phyloP scores from a whole-genome alignment of 1,284 basidiomycete genomes.

The Papiliotrema flavescens region DNA sequence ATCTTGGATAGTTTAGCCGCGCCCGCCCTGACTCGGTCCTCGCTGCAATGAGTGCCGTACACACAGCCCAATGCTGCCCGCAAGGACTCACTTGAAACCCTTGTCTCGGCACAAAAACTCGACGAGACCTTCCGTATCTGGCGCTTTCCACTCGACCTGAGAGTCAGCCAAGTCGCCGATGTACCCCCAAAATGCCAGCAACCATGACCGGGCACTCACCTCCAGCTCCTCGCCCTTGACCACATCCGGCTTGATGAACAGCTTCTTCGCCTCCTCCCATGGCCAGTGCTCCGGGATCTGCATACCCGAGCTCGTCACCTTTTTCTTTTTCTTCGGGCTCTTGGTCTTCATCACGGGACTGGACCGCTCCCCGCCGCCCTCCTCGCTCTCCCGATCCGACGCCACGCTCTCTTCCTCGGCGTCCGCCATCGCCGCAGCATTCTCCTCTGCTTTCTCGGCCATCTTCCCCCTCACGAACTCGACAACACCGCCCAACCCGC shows the following conservation, averaged over 20 bases:
- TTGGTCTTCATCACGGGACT: constrained; percentile 30
- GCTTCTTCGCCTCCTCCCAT: constrained; percentile 87
- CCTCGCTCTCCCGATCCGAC: constrained; percentile 40
- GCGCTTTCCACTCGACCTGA: constrained; percentile 89
- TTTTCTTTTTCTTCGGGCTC: constrained; percentile 42
- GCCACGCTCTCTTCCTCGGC: constrained; percentile 15
- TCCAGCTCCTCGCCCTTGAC: constrained; percentile 81
- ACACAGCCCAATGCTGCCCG: not conserved
- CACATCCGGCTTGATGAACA: constrained; percentile 88
- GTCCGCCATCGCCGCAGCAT: constrained; percentile 33
- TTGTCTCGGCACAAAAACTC: constrained; percentile 93
- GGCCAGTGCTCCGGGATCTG: constrained; percentile 90
- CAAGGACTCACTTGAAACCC: constrained; percentile 78
- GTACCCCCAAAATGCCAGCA: constrained; percentile 3
- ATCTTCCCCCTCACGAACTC: constrained; percentile 76
- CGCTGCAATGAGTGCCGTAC: constrained; percentile 55
- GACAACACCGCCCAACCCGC: constrained; percentile 74
- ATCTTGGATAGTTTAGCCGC: constrained; percentile 88
- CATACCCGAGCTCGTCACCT: constrained; percentile 62
- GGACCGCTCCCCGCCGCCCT: constrained; percentile 26
- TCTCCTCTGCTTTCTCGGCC: constrained; percentile 50
- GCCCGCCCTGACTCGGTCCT: constrained; percentile 93
- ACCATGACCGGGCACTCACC: constrained; percentile 50
- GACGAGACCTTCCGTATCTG: constrained; percentile 89
- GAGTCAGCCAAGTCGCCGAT: not conserved